Evolutionary conservation across 2,329 filamentous ascomycete genomes (phyloP).

Genomic region (Capronia coronata): DNA sequence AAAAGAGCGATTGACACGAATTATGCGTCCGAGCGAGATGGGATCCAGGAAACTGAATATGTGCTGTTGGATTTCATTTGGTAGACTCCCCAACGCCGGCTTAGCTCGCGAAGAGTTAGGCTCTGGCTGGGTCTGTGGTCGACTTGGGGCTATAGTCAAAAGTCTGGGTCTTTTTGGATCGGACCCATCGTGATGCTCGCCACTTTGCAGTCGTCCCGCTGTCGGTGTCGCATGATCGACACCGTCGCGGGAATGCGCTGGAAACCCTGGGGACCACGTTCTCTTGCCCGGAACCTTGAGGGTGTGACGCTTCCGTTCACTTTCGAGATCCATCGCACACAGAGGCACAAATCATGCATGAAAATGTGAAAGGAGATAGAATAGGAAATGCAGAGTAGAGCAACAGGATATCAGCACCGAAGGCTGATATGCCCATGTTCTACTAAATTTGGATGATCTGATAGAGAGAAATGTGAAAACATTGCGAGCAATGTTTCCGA

Average conservation of each 20-base stretch:
- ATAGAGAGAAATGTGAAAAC: conserved; percentile 17
- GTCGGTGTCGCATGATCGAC: conserved; percentile 1
- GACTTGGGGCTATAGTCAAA: background rate
- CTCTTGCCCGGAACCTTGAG: conserved; percentile 9
- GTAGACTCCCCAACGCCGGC: conserved; percentile 13
- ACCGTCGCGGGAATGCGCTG: background rate
- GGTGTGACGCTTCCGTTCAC: background rate
- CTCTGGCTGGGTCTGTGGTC: background rate
- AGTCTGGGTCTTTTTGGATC: conserved; percentile 11
- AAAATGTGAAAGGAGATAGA: conserved; percentile 11
- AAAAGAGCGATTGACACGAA: conserved; percentile 63
- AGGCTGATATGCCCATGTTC: conserved; percentile 17
- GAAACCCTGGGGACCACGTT: conserved; percentile 5
- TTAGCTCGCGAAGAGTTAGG: background rate
- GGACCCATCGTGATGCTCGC: background rate
- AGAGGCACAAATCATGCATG: conserved; percentile 8
- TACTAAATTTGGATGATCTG: conserved; percentile 16
- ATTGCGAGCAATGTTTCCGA: conserved; percentile 16
- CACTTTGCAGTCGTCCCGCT: background rate
- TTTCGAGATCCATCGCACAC: conserved; percentile 6
- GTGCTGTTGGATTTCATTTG: conserved; percentile 59
- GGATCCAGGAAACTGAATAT: conserved; percentile 63
- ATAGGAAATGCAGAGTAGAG: conserved; percentile 7
- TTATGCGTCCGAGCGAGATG: conserved; percentile 56
- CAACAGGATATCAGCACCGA: conserved; percentile 17